Conservation (phyloP, 1,284 basidiomycete genomes). For the Rhodotorula sp. region DNA sequence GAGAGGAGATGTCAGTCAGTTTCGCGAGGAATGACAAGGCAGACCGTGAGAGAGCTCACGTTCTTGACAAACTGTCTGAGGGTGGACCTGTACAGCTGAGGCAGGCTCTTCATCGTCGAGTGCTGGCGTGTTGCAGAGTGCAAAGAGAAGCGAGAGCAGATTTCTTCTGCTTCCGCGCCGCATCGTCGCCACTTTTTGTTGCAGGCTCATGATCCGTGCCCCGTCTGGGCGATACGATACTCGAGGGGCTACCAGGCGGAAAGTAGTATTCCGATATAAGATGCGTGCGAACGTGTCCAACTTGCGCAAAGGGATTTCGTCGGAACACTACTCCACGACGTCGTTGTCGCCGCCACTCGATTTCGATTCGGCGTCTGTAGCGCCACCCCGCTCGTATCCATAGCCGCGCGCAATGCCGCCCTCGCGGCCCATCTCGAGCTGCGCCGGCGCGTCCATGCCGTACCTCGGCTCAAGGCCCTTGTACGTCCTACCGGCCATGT, state of each 20-base stretch:
- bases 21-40: background rate
- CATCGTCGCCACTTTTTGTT: background rate
- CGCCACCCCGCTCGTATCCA: constrained; percentile 48
- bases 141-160: background rate
- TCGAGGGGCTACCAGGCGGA: too few species aligned
- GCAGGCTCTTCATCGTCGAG: constrained; percentile 15
- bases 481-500: constrained; percentile 63
- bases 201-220: background rate
- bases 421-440: constrained; percentile 69
- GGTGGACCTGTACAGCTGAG: constrained; percentile 30
- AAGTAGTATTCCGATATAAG: too few species aligned
- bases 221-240: too few species aligned
- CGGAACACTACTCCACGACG: too few species aligned
- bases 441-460: constrained; percentile 74
- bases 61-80: constrained; percentile 38
- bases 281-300: too few species aligned
- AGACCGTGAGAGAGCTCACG: constrained; percentile 13
- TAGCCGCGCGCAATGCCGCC: constrained; percentile 87
- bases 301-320: too few species aligned
- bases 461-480: constrained; percentile 76
- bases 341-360: background rate
- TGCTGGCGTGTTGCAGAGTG: background rate
- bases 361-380: background rate
- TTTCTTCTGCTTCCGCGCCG: background rate
- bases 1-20: background rate